These are phyloP conservation scores for Diversispora eburnea DNA, from an alignment of 192 early-diverging fungal genomes.

Conservation along the genomic window DNA sequence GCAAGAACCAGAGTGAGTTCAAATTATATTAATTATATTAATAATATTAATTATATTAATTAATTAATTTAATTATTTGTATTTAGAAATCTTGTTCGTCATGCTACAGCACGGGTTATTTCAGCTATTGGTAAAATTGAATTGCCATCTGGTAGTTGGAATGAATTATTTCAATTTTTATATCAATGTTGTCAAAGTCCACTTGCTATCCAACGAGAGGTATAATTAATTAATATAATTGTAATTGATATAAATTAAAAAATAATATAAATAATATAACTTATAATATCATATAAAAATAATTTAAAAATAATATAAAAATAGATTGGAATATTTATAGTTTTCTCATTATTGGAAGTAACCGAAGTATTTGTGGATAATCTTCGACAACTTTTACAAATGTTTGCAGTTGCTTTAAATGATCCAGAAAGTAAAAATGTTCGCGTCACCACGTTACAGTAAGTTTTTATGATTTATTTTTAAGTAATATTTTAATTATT, in stretches of 20 bases:
- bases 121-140: constrained; percentile 83
- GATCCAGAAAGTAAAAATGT: constrained; percentile 84
- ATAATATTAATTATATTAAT: background rate
- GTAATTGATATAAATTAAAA: background rate
- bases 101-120: constrained; percentile 82
- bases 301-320: background rate
- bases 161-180: constrained; percentile 72
- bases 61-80: background rate
- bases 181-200: constrained; percentile 76
- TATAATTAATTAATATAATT: constrained; percentile 25
- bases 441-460: constrained; percentile 72
- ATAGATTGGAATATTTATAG: constrained; percentile 77
- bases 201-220: constrained; percentile 70
- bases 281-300: background rate
- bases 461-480: constrained; percentile 25
- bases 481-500: constrained; percentile 2
- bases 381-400: constrained; percentile 63
- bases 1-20: constrained; percentile 64
- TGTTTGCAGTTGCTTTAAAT: constrained; percentile 69
- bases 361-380: constrained; percentile 66
- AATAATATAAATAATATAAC: constrained; percentile 1
- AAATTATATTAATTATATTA: background rate
- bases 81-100: constrained; percentile 63
- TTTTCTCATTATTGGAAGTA: constrained; percentile 85
- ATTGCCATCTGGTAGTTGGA: constrained; percentile 74